Evolutionary conservation across 495 filamentous ascomycete species (phyloP).

Genomic region (Xylaria sp.): DNA sequence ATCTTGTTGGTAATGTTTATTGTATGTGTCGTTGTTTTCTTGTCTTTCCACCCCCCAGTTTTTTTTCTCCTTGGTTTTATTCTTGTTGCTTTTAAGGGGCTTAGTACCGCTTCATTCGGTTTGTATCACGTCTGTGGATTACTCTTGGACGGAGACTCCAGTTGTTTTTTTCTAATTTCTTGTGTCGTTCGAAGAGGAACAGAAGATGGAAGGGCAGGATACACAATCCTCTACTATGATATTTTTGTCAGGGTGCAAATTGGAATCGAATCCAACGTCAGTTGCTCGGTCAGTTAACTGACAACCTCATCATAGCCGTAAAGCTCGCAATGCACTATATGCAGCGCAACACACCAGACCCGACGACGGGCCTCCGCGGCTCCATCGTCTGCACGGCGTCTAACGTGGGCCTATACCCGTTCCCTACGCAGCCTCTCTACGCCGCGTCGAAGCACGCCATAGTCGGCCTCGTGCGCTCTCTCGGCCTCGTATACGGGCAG

Average conservation of each 20-base stretch:
- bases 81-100: neutral
- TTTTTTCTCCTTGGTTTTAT: neutral
- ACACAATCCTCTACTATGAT: no score
- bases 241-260: no score
- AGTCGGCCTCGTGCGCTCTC: conserved; percentile 58
- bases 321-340: conserved; percentile 62
- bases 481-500: conserved; percentile 46
- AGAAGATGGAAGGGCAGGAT: neutral
- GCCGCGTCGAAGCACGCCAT: conserved; percentile 59
- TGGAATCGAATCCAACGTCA: neutral
- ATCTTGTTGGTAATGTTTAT: conserved; percentile 56
- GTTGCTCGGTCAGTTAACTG: neutral
- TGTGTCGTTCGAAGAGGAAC: neutral
- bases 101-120: no score
- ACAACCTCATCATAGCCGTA: conserved; percentile 47
- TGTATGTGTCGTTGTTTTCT: conserved; percentile 46
- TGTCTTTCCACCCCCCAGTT: neutral
- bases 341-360: conserved; percentile 48
- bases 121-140: neutral
- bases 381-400: conserved; percentile 64
- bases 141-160: neutral
- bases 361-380: conserved; percentile 43
- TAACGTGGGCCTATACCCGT: conserved; percentile 63
- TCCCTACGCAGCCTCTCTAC: conserved; percentile 63
- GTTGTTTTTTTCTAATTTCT: neutral